A percentile compares a stretch with the other conserved stretches of the same genome.
Conservation (phyloP, 768 basidiomycete genomes). For the Suillus paluster region DNA sequence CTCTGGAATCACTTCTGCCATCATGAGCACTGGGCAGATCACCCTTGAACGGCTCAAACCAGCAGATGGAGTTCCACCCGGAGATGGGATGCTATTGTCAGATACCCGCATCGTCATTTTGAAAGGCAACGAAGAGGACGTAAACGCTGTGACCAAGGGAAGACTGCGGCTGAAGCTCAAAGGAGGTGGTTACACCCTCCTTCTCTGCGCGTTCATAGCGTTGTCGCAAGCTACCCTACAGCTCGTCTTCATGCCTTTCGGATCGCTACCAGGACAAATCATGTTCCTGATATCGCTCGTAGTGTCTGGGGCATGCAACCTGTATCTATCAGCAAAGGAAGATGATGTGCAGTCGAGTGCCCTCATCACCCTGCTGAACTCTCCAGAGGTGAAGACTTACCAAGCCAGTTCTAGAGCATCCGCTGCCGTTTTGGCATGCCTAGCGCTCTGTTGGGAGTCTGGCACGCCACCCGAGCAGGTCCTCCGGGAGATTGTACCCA, state of each 20-base stretch:
- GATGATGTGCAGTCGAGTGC: constrained; percentile 2
- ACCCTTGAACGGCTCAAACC: constrained; percentile 27
- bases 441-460: constrained; percentile 7
- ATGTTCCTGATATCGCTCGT: constrained; percentile 37
- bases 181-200: not conserved
- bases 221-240: constrained; percentile 31
- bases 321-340: constrained; percentile 21
- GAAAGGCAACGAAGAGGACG: constrained; percentile 29
- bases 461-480: not conserved
- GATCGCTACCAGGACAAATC: constrained; percentile 36
- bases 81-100: constrained; percentile 33
- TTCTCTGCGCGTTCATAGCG: not conserved
- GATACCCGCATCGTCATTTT: constrained; percentile 27
- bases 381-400: constrained; percentile 5
- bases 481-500: constrained; percentile 1
- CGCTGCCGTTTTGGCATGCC: constrained; percentile 2
- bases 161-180: constrained; percentile 27
- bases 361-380: constrained; percentile 4
- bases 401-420: not conserved
- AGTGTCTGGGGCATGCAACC: constrained; percentile 39
- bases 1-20: constrained; percentile 31
- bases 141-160: constrained; percentile 35
- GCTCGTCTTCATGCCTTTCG: constrained; percentile 37
- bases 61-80: constrained; percentile 27
- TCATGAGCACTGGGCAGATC: constrained; percentile 29